A percentile compares a stretch with the other conserved stretches of the same genome.
phyloP scores from a whole-genome alignment of 768 basidiomycete species.

The Pleurotus salmoneostramineus region DNA sequence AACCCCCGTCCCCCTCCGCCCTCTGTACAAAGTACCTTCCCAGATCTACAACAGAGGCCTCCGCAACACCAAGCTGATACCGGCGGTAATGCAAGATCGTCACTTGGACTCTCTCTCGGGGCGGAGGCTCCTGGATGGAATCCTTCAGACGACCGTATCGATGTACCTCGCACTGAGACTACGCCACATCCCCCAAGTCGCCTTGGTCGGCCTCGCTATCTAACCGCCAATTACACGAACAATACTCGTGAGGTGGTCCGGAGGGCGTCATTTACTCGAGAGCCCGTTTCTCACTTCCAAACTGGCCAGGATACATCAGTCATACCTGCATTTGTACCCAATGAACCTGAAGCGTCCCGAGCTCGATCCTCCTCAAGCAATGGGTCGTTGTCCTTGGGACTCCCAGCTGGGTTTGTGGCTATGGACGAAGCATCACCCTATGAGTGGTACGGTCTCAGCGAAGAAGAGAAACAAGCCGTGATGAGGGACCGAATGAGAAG shows the following conservation, averaged over 20 bases:
- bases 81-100: background rate
- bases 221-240: background rate
- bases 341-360: background rate
- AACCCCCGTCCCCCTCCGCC: background rate
- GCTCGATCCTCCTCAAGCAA: too few relatives aligned
- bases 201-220: background rate
- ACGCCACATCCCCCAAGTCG: background rate
- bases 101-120: background rate
- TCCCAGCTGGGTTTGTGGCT: background rate
- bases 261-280: background rate
- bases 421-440: background rate
- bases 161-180: background rate
- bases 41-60: background rate
- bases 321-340: background rate
- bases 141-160: background rate
- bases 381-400: background rate
- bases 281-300: background rate
- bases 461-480: background rate
- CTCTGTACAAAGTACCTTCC: background rate
- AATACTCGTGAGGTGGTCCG: too few relatives aligned
- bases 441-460: conserved; percentile 3
- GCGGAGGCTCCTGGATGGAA: background rate
- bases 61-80: background rate
- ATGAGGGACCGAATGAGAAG: background rate
- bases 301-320: background rate